Base-by-base conservation (phyloP, 768 basidiomycete genomes). In the Lentinula edodes region DNA sequence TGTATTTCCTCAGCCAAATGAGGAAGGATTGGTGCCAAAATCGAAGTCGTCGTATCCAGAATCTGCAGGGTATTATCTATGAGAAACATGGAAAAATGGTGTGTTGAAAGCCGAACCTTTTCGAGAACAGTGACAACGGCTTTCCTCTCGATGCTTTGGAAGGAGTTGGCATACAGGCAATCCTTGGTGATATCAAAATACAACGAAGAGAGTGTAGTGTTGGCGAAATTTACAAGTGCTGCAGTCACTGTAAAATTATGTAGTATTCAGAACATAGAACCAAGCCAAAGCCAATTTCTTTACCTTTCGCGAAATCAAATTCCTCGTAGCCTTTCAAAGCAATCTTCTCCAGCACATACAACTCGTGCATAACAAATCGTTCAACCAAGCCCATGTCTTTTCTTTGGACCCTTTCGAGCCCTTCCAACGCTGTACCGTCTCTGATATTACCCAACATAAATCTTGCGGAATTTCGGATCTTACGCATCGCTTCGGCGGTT, bases 161-260 rank as follows among this genome's bases (percentile, higher is more conserved):
- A 59, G 8, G 75, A 69, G 66, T 91, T 81, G 38, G 92, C 91
- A 68, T 99, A 98, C 9, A 99, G 75, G 50, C 82, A 81, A 71
- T 98, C 96, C 71, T 97, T 97, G 38, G 86, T 91, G 53, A 91
- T 86, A 68, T 95, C 94, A 64, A 98, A 92, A 73, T 98, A 98
- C 36, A 96, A 75, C 0, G 93, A 88, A 0, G 96, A 98, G 20
- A 98, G 79, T 0, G 90, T 91, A 62, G 86, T 80, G 67, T 93
- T 93, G 34, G 87, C 83, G 65, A 97, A 98, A 64, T 88, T 84
- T 42, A 81, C 83, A 12, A 96, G 72, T 8, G 89, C 77, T 58
- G 78, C 85, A 66, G 91, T 80, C 41, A 92, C 93, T 96, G 63
- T 42, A 63, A 28, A 38, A 41, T 15, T 41, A 36, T 41, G 36